phyloP scores from a whole-genome alignment of 805 yeast genomes.

The Saccharomycopsis guyanensis region DNA sequence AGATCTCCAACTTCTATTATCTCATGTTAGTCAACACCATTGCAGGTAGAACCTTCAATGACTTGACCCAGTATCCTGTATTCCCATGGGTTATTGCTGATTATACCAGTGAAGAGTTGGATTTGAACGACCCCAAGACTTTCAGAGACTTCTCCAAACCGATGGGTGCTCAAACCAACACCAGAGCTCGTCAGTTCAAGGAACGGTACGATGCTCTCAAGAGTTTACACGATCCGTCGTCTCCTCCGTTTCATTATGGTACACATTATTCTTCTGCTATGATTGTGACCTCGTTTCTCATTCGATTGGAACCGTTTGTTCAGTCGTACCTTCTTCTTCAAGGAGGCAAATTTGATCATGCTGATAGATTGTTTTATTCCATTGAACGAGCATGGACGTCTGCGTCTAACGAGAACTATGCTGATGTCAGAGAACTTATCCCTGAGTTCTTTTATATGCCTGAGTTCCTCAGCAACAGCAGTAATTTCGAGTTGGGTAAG shows the following conservation, averaged over 20 bases:
- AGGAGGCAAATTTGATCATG: constrained; percentile 86
- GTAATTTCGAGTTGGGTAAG: constrained; percentile 61
- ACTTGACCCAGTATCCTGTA: constrained; percentile 82
- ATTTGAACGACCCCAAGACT: constrained; percentile 50
- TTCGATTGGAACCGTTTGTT: constrained; percentile 72
- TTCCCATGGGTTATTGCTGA: constrained; percentile 91
- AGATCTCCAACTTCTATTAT: constrained; percentile 76
- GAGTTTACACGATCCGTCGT: constrained; percentile 46
- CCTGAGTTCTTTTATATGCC: constrained; percentile 85
- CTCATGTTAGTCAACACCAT: constrained; percentile 71
- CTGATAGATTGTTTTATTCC: constrained; percentile 73
- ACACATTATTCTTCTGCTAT: constrained; percentile 91
- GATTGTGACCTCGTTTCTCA: constrained; percentile 79
- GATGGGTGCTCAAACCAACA: constrained; percentile 77
- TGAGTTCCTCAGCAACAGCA: constrained; percentile 62
- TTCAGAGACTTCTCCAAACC: constrained; percentile 78
- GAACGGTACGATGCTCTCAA: constrained; percentile 68
- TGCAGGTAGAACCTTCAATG: constrained; percentile 87
- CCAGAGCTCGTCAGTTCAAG: constrained; percentile 52
- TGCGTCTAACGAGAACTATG: constrained; percentile 69
- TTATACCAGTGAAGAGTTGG: constrained; percentile 63
- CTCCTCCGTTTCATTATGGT: constrained; percentile 86
- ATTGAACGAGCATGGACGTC: constrained; percentile 75
- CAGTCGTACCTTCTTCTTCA: constrained; percentile 71
- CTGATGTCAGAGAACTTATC: constrained; percentile 80